A percentile compares a stretch with the other conserved stretches of the same genome.
phyloP scores from a whole-genome alignment of 2,329 filamentous ascomycete genomes.

The Cladophialophora yegresii region DNA sequence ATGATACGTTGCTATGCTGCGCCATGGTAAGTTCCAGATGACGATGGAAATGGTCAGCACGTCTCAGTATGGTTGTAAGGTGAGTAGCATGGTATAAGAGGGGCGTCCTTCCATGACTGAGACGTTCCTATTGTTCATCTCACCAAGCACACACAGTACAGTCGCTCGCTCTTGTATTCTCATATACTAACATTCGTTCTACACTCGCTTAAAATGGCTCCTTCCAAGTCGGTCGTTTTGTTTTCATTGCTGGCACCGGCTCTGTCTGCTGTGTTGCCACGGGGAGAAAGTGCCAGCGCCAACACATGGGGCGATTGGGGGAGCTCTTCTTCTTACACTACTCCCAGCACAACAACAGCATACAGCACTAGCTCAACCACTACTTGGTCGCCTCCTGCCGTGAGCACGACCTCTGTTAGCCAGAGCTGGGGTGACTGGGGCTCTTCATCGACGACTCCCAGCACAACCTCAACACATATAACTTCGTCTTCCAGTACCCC shows the following conservation, averaged over 20 bases:
- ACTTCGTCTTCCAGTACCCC: background rate
- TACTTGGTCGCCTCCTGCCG: background rate
- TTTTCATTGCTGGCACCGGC: constrained; percentile 28
- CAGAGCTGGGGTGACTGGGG: background rate
- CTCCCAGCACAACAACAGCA: constrained; percentile 12
- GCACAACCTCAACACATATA: background rate
- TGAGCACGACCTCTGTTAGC: background rate
- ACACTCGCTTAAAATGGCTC: constrained; percentile 16
- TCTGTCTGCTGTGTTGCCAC: constrained; percentile 25
- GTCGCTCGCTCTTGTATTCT: background rate
- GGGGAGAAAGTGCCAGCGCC: background rate
- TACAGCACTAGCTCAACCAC: background rate
- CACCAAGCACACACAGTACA: constrained; percentile 4
- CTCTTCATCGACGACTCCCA: background rate
- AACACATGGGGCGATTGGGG: constrained; percentile 13
- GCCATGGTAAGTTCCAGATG: constrained; percentile 10
- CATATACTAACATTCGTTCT: constrained; percentile 14
- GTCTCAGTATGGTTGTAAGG: background rate
- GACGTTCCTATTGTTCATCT: constrained; percentile 1
- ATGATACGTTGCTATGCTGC: constrained; percentile 13
- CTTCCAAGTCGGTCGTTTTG: constrained; percentile 28
- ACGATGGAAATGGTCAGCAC: background rate
- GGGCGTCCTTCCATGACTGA: background rate
- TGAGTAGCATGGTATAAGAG: constrained; percentile 15
- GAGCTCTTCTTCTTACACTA: constrained; percentile 1